Base-by-base conservation (phyloP, 202 grass and related monocot genomes). In the Setaria viridis region DNA sequence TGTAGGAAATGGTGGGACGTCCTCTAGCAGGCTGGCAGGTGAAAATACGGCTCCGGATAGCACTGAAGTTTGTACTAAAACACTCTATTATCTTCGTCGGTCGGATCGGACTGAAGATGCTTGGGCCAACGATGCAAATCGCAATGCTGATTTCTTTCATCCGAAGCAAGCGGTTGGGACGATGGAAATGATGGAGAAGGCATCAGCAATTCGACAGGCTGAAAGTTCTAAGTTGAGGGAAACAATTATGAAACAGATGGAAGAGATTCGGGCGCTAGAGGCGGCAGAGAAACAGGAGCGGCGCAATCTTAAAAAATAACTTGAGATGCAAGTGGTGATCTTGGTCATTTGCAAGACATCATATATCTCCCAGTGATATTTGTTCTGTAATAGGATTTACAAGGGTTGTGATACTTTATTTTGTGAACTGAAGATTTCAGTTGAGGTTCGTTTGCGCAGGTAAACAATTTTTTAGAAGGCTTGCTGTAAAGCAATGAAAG, bases 61-160 rank as follows among this genome's bases (percentile, higher is more conserved):
- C 11, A 12, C 25, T 62, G 59, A 62, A 62, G 13, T 56, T 57
- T 84, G 72, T 67, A 56, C 82, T 76, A 76, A 65, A 33, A 84
- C 16, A 4, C 49, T 47, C 15, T 84, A 67, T 14, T 76, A 84
- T 73, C 47, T 76, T 29, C 34, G 35, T 45, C 20, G 9, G 19
- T 77, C 20, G 46, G 15, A 43, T 51, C 15, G 17, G 9, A 14
- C 1, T 7, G 53, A 66, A 68, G 39, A 67, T 9, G n/a, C 9
- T 20, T 37, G 41, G 60, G 20, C 2, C 32, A 55, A 49, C 20
- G 9, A 50, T 43, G 15, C 48, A 77, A 54, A 20, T 13, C 25
- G 6, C 3, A 34, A 6, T 13, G 32, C 19, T 58, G 39, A 37
- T 30, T 14, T 42, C 43, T 84, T 54, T 6, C 20, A 37, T 16